These are phyloP conservation scores for Lycium ferocissimum DNA, from an alignment of 257 asterid genomes.

Conservation along the genomic window DNA sequence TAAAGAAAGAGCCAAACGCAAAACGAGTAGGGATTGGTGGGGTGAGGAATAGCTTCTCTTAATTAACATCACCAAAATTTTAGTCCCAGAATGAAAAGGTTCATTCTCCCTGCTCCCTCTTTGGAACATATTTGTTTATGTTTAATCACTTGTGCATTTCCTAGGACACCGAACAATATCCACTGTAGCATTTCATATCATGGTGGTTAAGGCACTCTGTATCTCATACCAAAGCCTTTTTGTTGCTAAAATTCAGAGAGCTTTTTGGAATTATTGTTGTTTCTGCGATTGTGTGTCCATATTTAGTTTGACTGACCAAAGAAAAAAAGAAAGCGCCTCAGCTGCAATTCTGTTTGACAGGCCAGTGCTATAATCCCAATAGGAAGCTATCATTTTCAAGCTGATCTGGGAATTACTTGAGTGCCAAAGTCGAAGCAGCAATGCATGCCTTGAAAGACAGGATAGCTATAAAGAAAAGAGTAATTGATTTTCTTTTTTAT, in stretches of 20 bases:
- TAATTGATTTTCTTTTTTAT: not conserved
- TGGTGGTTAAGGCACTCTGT: not conserved
- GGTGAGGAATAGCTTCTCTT: not conserved
- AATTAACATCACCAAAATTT: not conserved
- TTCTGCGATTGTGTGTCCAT: not conserved
- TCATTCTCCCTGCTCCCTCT: not conserved
- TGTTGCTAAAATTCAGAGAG: not conserved
- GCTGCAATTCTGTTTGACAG: conserved; percentile 19
- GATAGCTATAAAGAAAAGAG: not conserved
- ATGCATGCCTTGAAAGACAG: not conserved
- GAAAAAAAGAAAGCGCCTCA: not conserved
- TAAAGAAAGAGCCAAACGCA: not conserved
- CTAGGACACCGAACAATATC: not conserved
- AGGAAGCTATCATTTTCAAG: conserved; percentile 28
- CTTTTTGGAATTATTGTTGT: not conserved
- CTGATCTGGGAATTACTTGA: conserved; percentile 25
- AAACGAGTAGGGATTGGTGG: conserved; percentile 2
- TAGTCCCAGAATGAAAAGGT: not conserved
- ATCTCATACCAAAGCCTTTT: not conserved
- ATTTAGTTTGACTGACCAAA: conserved; percentile 9
- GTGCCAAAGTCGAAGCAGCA: conserved; percentile 20
- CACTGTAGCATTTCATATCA: not conserved
- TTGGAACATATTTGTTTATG: not conserved
- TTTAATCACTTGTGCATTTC: not conserved
- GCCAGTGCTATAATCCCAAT: conserved; percentile 2